Conservation (phyloP, 108 stramenopile species). For the Cafeteria roenbergensis region DNA sequence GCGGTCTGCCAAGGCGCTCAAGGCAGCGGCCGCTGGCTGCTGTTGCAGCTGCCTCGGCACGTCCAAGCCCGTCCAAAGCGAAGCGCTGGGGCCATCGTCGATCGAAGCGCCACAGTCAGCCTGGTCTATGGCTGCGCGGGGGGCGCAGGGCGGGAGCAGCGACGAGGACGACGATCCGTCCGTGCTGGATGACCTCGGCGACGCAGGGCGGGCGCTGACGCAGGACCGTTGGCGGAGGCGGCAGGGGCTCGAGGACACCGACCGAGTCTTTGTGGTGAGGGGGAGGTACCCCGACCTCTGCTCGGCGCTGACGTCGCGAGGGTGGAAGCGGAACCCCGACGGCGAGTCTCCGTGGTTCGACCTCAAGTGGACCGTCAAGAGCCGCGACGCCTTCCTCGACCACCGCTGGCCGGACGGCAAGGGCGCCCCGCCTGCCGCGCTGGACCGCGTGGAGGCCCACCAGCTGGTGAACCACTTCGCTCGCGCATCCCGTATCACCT, state of each 20-base stretch:
- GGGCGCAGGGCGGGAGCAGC: background rate
- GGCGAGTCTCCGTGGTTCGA: conserved; percentile 40
- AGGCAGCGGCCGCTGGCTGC: no score
- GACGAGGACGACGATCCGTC: background rate
- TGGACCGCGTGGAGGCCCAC: conserved; percentile 26
- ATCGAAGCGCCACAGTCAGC: no score
- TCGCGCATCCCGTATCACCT: conserved; percentile 40
- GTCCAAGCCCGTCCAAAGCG: no score
- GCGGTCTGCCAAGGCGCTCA: no score
- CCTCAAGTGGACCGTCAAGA: conserved; percentile 45
- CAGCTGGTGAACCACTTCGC: conserved; percentile 48
- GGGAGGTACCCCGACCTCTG: conserved; percentile 55
- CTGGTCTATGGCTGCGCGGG: no score
- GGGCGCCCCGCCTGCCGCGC: background rate
- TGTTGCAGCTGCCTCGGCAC: no score
- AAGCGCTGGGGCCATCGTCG: no score
- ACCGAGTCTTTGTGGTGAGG: conserved; percentile 39
- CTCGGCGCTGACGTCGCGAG: conserved; percentile 36
- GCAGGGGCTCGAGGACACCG: conserved; percentile 22
- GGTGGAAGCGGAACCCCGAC: conserved; percentile 44
- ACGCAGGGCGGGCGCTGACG: background rate
- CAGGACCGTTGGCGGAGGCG: conserved; percentile 28
- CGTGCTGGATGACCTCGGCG: background rate
- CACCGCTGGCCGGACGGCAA: background rate
- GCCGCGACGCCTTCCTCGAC: conserved; percentile 15